A percentile compares a stretch with the other conserved stretches of the same genome.
phyloP scores from a whole-genome alignment of 2,329 filamentous ascomycete species.

The Albifimbria verrucaria region DNA sequence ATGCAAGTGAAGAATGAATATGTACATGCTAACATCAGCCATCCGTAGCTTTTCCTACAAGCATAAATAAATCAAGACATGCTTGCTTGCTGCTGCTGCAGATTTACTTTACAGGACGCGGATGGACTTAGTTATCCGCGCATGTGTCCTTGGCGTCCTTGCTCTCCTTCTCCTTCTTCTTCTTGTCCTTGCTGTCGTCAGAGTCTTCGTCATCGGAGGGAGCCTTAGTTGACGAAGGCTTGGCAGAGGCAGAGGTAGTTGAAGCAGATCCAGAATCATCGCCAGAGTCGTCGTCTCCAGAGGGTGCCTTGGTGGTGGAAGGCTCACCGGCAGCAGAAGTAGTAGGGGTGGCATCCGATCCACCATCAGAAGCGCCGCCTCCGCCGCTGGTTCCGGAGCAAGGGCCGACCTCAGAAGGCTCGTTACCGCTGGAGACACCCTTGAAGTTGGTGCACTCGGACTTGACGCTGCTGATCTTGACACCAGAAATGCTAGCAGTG shows the following conservation, averaged over 20 bases:
- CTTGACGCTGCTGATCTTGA: conserved; percentile 13
- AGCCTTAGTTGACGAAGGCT: background rate
- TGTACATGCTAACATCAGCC: too few species aligned
- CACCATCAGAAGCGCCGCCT: conserved; percentile 1
- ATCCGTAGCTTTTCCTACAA: too few species aligned
- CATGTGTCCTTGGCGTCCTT: background rate
- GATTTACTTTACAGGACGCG: too few species aligned
- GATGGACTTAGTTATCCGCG: too few species aligned
- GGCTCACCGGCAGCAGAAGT: background rate
- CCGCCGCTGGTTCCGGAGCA: conserved; percentile 11
- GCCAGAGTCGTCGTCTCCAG: background rate
- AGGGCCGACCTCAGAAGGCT: conserved; percentile 19
- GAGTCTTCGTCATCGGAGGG: background rate
- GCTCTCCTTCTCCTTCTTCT: background rate
- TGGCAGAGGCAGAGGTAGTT: too few species aligned
- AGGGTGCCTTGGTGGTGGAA: background rate
- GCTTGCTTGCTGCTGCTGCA: too few species aligned
- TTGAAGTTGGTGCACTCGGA: conserved; percentile 17
- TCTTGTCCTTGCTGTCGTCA: background rate
- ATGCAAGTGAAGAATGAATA: too few species aligned
- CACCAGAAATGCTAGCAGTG: conserved; percentile 21
- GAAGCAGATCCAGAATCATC: background rate
- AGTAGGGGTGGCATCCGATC: conserved; percentile 1
- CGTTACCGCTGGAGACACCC: conserved; percentile 20
- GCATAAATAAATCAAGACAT: too few species aligned